Evolutionary conservation across 176 grass and related monocot genomes (phyloP), one percentile per base, ranked within the genome.

Genomic region (Canna indica): DNA sequence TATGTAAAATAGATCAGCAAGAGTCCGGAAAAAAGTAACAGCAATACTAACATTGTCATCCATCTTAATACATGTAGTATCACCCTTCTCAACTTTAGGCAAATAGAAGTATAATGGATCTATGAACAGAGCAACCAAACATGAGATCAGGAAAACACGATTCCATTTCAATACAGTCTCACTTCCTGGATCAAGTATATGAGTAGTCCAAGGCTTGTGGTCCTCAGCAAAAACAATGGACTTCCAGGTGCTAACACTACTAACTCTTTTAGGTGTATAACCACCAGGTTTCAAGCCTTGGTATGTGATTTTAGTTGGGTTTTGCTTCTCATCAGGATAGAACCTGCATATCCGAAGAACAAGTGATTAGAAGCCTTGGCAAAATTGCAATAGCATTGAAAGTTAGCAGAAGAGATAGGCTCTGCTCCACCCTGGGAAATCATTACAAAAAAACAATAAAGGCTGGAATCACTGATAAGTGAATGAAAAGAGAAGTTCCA

Each of bases 21-120:
- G 24, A 26, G 89, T 85, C 35, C 94, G 67, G 28, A 93, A 83
- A 76, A 86, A 75, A 10, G 94, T 99, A 54, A 99, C 53, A 61
- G 73, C 76, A 29, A 93, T 72, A 25, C 84, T 80, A 22, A 99
- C 69, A 39, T 47, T 75, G 18, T 5, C 70, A 32, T 99, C 94
- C 10, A 80, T 85, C 63, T 71, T 80, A 12, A 99, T 46, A 74
- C 89, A 93, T 0, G 46, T 74, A 20, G 16, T n/a, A 48, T 58
- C 2, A 7, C 4, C 17, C 1, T 83, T 79, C 71, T 66, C 34
- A 59, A 90, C 75, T 66, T 72, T 75, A 31, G 94, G 94, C 67
- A 99, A 81, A 69, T 99, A 99, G 75, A 90, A 99, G 73, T 93
- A 99, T 33, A 99, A 64, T 15, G 94, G 94, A 70, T 99, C 94